Evolutionary conservation across 306 rosid species (phyloP).

Genomic region (Medicago lupulina): DNA sequence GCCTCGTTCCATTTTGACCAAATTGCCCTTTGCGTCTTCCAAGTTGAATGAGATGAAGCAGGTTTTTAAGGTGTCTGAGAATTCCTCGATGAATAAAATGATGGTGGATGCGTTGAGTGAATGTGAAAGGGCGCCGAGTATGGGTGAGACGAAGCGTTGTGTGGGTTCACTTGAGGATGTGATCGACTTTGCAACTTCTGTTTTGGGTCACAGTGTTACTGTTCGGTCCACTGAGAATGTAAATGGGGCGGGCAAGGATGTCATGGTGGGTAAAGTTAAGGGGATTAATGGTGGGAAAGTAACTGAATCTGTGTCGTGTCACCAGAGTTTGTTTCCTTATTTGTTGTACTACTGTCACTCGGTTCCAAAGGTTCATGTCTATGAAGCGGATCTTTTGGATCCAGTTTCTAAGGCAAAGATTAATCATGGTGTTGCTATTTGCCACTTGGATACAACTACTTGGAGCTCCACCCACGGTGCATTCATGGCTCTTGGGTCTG

Average conservation of each 20-base stretch:
- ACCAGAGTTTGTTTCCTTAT: slow-evolving; percentile 83
- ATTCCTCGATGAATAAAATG: slow-evolving; percentile 66
- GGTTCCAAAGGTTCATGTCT: slow-evolving; percentile 82
- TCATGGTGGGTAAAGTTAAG: slow-evolving; percentile 62
- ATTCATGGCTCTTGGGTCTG: slow-evolving; percentile 68
- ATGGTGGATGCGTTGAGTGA: slow-evolving; percentile 52
- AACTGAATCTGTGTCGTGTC: slow-evolving; percentile 77
- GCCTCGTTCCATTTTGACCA: slow-evolving; percentile 64
- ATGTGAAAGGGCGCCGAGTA: slow-evolving; percentile 72
- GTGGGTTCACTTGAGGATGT: slow-evolving; percentile 77
- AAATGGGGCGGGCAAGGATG: slow-evolving; percentile 52
- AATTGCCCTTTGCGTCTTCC: slow-evolving; percentile 65
- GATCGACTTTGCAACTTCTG: slow-evolving; percentile 75
- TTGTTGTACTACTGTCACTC: slow-evolving; percentile 86
- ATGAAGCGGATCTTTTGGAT: slow-evolving; percentile 74
- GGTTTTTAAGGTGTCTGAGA: slow-evolving; percentile 65
- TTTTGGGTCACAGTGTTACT: slow-evolving; percentile 61
- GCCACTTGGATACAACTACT: slow-evolving; percentile 81
- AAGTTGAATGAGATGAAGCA: slow-evolving; percentile 48
- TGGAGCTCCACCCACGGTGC: slow-evolving; percentile 88
- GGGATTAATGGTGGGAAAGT: slow-evolving; percentile 72
- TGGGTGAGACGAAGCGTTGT: slow-evolving; percentile 80
- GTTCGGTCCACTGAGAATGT: slow-evolving; percentile 64
- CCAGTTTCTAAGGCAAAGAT: slow-evolving; percentile 57
- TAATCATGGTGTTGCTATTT: slow-evolving; percentile 78